Conservation (phyloP, 345 rosid species). For the Syzygium oleosum region DNA sequence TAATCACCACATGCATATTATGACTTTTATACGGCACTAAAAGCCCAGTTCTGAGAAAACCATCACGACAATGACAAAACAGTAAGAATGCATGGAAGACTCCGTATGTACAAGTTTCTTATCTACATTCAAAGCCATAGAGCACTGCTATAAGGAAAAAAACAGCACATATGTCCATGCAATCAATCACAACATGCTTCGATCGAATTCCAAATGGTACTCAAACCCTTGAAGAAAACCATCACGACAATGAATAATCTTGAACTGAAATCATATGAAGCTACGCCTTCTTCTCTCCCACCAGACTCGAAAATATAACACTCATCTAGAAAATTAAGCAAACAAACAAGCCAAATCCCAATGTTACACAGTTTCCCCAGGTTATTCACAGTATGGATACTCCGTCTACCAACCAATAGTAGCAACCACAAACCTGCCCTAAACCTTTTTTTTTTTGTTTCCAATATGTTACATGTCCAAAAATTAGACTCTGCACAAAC, state of each 20-base stretch:
- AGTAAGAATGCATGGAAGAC: background rate
- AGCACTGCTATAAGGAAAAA: background rate
- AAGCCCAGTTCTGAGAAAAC: background rate
- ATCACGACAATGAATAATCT: background rate
- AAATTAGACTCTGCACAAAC: background rate
- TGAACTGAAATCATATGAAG: background rate
- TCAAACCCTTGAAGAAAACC: too few species aligned
- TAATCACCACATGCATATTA: background rate
- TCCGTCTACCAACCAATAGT: background rate
- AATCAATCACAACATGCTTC: background rate
- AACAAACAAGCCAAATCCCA: background rate
- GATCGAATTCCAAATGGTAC: background rate
- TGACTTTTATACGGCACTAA: background rate
- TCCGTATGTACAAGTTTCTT: background rate
- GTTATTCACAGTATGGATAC: background rate
- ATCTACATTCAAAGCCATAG: background rate
- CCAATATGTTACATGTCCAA: background rate
- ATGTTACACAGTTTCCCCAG: background rate
- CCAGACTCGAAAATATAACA: background rate
- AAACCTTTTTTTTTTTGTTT: background rate
- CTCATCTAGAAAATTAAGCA: background rate
- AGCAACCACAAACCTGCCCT: background rate
- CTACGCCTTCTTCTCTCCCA: background rate
- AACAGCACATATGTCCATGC: background rate
- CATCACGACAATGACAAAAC: background rate